Conservation (phyloP, 192 early-diverging fungal genomes). For the Helicostylum pulchrum region DNA sequence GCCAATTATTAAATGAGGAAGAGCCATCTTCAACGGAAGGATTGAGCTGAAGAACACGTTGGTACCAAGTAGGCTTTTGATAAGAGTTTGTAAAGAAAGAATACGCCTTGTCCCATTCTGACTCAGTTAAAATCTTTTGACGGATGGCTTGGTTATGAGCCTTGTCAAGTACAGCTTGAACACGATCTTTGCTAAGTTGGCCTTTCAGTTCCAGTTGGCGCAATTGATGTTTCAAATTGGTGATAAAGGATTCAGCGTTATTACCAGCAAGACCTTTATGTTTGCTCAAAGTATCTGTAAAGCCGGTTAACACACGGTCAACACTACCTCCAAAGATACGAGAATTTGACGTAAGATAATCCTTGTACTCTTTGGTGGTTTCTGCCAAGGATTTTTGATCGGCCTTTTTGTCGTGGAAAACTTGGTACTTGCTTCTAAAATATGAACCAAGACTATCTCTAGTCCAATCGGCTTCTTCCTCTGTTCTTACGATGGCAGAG, state of each 20-base stretch:
- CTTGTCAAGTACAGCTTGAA: constrained; percentile 10
- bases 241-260: neutral
- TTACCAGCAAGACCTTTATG: neutral
- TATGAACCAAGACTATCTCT: neutral
- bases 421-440: neutral
- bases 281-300: constrained; percentile 2
- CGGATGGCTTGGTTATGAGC: neutral
- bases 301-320: neutral
- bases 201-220: constrained; percentile 12
- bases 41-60: neutral
- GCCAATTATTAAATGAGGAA: neutral
- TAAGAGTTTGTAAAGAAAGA: neutral
- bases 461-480: constrained; percentile 1
- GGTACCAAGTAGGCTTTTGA: constrained; percentile 11
- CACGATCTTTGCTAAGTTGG: constrained; percentile 1
- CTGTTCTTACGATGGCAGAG: neutral
- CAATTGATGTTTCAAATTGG: constrained; percentile 1
- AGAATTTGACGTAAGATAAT: neutral
- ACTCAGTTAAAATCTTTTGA: constrained; percentile 10
- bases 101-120: constrained; percentile 4
- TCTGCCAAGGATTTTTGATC: neutral
- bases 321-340: neutral
- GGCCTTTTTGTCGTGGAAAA: neutral
- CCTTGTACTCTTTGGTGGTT: constrained; percentile 2
- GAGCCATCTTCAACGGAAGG: neutral